Conservation (phyloP, 2,329 filamentous ascomycete species). For the Blumeria hordei region DNA sequence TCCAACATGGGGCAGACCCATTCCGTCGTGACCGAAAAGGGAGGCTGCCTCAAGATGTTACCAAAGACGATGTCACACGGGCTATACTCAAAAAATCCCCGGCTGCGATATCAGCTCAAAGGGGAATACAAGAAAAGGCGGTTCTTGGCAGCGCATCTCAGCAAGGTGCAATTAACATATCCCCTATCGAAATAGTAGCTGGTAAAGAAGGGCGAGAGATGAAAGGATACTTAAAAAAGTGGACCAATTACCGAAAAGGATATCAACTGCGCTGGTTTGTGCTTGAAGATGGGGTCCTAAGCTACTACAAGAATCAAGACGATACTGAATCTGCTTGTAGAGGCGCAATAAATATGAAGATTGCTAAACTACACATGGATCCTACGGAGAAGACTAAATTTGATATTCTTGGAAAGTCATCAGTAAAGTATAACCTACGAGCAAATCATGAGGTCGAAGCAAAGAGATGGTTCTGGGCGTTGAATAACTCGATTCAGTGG, state of each 20-base stretch:
- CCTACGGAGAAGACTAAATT: constrained; percentile 93
- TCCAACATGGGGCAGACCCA: constrained; percentile 86
- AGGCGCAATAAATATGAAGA: constrained; percentile 96
- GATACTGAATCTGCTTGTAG: constrained; percentile 89
- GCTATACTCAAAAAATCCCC: constrained; percentile 84
- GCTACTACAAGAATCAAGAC: constrained; percentile 98
- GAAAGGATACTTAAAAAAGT: constrained; percentile 97
- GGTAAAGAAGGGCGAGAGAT: constrained; percentile 83
- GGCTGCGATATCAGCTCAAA: constrained; percentile 77
- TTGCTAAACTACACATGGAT: constrained; percentile 86
- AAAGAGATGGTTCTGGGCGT: constrained; percentile 95
- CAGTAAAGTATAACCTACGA: constrained; percentile 93
- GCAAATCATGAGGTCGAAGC: constrained; percentile 96
- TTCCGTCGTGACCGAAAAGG: constrained; percentile 89
- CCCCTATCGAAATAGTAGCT: constrained; percentile 35
- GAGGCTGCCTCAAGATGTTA: constrained; percentile 86
- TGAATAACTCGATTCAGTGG: constrained; percentile 98
- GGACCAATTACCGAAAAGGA: constrained; percentile 95
- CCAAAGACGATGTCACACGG: constrained; percentile 74
- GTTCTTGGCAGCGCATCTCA: constrained; percentile 54
- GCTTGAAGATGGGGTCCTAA: constrained; percentile 85
- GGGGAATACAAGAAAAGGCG: constrained; percentile 90
- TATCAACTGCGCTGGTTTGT: constrained; percentile 98
- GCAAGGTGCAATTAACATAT: constrained; percentile 24
- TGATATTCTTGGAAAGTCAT: constrained; percentile 93